A percentile compares a stretch with the other conserved stretches of the same genome.
phyloP scores from a whole-genome alignment of 2,329 filamentous ascomycete species.

The Coniochaeta hoffmannii region DNA sequence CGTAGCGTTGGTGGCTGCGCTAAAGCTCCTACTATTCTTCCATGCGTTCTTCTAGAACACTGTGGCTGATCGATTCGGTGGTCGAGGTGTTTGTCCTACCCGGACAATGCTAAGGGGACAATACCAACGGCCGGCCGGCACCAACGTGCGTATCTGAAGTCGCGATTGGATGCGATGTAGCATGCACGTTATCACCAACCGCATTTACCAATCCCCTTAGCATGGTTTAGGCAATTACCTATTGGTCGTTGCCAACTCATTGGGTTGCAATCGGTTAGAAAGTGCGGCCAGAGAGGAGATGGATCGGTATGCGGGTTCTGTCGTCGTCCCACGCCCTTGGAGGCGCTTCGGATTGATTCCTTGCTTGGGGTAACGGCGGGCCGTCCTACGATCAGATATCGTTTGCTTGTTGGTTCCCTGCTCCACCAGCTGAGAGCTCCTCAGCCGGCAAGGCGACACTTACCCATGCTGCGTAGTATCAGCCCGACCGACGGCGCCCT shows the following conservation, averaged over 20 bases:
- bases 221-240: background rate
- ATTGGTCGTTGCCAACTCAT: background rate
- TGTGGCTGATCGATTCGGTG: background rate
- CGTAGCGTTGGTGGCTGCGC: background rate
- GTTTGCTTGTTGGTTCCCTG: background rate
- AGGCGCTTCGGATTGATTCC: background rate
- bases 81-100: background rate
- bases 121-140: background rate
- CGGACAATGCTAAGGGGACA: background rate
- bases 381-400: background rate
- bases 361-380: background rate
- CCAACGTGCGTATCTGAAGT: background rate
- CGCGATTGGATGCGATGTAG: background rate
- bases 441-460: background rate
- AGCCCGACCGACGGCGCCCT: background rate
- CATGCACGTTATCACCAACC: background rate
- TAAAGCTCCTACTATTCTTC: background rate
- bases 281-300: background rate
- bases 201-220: background rate
- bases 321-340: background rate
- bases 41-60: background rate
- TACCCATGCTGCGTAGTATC: background rate
- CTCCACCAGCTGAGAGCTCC: background rate
- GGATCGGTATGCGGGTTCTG: background rate
- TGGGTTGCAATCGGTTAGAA: background rate